These are phyloP conservation scores for Ustulina deusta DNA, from an alignment of 2,329 filamentous ascomycete genomes.

Conservation along the genomic window DNA sequence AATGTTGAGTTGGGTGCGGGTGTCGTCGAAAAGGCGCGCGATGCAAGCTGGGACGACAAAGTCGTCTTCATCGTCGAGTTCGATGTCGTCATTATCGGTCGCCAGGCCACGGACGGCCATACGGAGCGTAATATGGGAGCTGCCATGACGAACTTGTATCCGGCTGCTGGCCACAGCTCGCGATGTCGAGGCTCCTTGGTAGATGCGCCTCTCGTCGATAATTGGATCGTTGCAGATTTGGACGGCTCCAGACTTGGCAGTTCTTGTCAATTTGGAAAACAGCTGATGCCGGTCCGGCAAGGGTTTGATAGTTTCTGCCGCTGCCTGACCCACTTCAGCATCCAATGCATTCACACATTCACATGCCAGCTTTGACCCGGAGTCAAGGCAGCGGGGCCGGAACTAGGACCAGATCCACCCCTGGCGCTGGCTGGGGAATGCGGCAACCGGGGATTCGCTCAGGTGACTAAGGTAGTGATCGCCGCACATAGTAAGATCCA, in stretches of 20 bases:
- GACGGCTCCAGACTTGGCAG: constrained; percentile 3
- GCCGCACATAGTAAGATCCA: constrained; percentile 14
- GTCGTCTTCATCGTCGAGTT: constrained; percentile 46
- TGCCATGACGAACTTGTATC: constrained; percentile 45
- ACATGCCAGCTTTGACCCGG: constrained; percentile 28
- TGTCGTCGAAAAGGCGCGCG: constrained; percentile 69
- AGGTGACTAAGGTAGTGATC: constrained; percentile 4
- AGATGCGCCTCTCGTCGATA: background rate
- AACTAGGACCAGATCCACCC: background rate
- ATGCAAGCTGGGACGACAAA: constrained; percentile 34
- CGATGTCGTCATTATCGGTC: constrained; percentile 47
- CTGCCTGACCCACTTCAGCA: constrained; percentile 5
- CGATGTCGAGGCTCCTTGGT: constrained; percentile 17
- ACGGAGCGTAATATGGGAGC: constrained; percentile 48
- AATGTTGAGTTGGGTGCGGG: constrained; percentile 71
- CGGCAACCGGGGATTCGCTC: background rate
- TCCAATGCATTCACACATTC: no score
- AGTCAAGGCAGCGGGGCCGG: background rate
- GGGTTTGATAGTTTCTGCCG: background rate
- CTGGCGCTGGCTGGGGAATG: background rate
- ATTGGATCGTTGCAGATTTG: constrained; percentile 25
- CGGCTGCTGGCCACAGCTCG: constrained; percentile 9
- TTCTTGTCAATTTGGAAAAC: background rate
- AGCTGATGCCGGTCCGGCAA: constrained; percentile 28
- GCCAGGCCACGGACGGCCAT: constrained; percentile 48